Percentiles rank a stretch among this genome's conserved stretches.
Evolutionary conservation across 75 land plant genomes (phyloP).

Genomic region (Pinus albicaulis): DNA sequence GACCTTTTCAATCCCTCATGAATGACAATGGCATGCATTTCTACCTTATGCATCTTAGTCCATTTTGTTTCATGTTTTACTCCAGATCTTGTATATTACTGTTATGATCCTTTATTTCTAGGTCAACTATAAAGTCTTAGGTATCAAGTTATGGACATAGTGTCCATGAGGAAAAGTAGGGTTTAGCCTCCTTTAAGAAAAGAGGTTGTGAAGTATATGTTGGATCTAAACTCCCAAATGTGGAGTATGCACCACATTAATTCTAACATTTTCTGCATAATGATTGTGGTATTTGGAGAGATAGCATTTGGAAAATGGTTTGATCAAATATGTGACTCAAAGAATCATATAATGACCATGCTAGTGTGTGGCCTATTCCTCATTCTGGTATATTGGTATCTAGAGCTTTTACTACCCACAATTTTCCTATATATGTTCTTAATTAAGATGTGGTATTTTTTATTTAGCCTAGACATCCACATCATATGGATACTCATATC

Average conservation of each 20-base stretch:
- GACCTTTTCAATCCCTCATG: too few species aligned
- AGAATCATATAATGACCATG: slow-evolving; percentile 54
- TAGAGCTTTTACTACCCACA: slow-evolving; percentile 71
- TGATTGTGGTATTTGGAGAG: slow-evolving; percentile 42
- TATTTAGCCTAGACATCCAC: slow-evolving; percentile 61
- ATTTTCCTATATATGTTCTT: slow-evolving; percentile 68
- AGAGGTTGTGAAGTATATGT: slow-evolving; percentile 70
- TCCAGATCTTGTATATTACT: too few species aligned
- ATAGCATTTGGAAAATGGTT: slow-evolving; percentile 38
- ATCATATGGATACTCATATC: slow-evolving; percentile 59
- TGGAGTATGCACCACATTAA: slow-evolving; percentile 62
- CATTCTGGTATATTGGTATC: slow-evolving; percentile 62
- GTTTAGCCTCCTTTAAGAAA: slow-evolving; percentile 69
- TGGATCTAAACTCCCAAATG: slow-evolving; percentile 69
- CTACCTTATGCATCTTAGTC: too few species aligned
- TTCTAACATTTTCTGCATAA: slow-evolving; percentile 54
- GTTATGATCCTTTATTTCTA: slow-evolving; percentile 32
- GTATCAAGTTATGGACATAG: slow-evolving; percentile 52
- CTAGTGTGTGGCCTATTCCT: slow-evolving; percentile 54
- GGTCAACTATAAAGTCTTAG: slow-evolving; percentile 46
- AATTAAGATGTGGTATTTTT: slow-evolving; percentile 67
- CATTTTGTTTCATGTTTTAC: too few species aligned
- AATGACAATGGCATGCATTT: too few species aligned
- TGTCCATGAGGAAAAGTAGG: slow-evolving; percentile 40
- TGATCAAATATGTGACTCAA: slow-evolving; percentile 53